phyloP scores from a whole-genome alignment of 2,329 filamentous ascomycete genomes.

The Colletotrichum truncatum region DNA sequence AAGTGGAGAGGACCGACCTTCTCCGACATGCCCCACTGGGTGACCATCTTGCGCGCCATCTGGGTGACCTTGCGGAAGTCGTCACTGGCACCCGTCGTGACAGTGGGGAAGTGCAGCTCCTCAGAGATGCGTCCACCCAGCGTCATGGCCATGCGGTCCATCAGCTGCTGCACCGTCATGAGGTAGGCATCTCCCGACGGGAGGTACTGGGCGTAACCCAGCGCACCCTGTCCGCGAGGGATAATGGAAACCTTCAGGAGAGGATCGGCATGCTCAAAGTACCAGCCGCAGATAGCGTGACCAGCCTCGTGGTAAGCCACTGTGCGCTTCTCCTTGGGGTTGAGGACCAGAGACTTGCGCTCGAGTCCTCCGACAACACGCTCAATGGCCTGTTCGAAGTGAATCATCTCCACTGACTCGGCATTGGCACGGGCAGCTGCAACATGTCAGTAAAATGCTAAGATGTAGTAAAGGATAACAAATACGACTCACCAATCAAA shows the following conservation, averaged over 20 bases:
- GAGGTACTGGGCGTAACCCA: constrained; percentile 98
- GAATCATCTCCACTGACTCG: constrained; percentile 82
- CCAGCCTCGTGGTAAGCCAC: constrained; percentile 99
- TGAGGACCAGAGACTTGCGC: constrained; percentile 95
- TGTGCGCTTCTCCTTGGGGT: constrained; percentile 91
- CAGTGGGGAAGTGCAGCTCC: constrained; percentile 95
- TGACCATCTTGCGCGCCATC: constrained; percentile 98
- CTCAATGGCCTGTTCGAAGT: constrained; percentile 98
- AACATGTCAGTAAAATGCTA: constrained; percentile 48
- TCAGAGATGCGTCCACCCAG: constrained; percentile 94
- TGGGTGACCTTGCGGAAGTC: constrained; percentile 98
- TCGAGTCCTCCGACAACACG: constrained; percentile 95
- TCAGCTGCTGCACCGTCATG: constrained; percentile 94
- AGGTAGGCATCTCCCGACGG: constrained; percentile 91
- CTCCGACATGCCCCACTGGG: constrained; percentile 98
- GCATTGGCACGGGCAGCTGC: constrained; percentile 85
- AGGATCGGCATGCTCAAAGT: constrained; percentile 94
- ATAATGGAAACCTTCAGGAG: constrained; percentile 99
- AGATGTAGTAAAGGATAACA: background rate
- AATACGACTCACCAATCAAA: constrained; percentile 78
- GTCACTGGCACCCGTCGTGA: constrained; percentile 93
- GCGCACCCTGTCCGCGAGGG: constrained; percentile 89
- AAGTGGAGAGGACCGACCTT: constrained; percentile 95
- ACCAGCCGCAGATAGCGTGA: constrained; percentile 99
- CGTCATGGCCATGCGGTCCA: constrained; percentile 99